Conservation (phyloP, 2,329 filamentous ascomycete species). For the Cytospora mali region DNA sequence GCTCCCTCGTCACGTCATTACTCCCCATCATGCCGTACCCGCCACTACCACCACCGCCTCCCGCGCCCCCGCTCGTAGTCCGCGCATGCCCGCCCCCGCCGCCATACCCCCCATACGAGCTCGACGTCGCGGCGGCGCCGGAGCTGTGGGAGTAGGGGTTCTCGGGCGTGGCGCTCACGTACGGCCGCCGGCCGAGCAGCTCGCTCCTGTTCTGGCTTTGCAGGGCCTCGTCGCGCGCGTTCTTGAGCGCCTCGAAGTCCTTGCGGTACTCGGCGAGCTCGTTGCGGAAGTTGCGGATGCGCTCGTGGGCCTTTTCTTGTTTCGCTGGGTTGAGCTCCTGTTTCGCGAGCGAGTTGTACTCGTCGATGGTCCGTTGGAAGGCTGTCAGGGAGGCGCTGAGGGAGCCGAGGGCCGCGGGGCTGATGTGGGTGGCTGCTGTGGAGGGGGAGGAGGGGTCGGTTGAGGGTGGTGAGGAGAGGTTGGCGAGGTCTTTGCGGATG, state of each 20-base stretch:
- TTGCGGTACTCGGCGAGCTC: slow-evolving; percentile 80
- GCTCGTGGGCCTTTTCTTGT: slow-evolving; percentile 85
- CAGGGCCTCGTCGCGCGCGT: slow-evolving; percentile 73
- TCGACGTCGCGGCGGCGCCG: slow-evolving; percentile 34
- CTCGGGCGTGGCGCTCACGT: slow-evolving; percentile 78
- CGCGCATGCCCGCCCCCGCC: slow-evolving; percentile 39
- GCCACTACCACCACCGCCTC: slow-evolving; percentile 36
- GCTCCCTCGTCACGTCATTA: slow-evolving; percentile 71
- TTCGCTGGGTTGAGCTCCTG: slow-evolving; percentile 90
- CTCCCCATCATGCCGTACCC: slow-evolving; percentile 52
- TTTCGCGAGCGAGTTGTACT: slow-evolving; percentile 82
- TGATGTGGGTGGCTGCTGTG: slow-evolving; percentile 54
- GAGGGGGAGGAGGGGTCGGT: slow-evolving; percentile 48
- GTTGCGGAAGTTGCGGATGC: slow-evolving; percentile 80
- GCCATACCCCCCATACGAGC: slow-evolving; percentile 33
- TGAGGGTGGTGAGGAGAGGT: slow-evolving; percentile 56
- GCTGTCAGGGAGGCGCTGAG: slow-evolving; percentile 70
- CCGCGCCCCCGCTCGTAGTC: slow-evolving; percentile 44
- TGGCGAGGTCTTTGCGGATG: slow-evolving; percentile 75
- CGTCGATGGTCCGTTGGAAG: slow-evolving; percentile 87
- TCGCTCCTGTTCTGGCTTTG: slow-evolving; percentile 72
- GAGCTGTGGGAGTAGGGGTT: slow-evolving; percentile 78
- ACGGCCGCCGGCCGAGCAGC: slow-evolving; percentile 81
- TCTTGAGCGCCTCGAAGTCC: slow-evolving; percentile 77
- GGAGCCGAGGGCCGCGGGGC: slow-evolving; percentile 61